Conservation (phyloP, 2,329 filamentous ascomycete genomes). For the Ascochyta lentis region DNA sequence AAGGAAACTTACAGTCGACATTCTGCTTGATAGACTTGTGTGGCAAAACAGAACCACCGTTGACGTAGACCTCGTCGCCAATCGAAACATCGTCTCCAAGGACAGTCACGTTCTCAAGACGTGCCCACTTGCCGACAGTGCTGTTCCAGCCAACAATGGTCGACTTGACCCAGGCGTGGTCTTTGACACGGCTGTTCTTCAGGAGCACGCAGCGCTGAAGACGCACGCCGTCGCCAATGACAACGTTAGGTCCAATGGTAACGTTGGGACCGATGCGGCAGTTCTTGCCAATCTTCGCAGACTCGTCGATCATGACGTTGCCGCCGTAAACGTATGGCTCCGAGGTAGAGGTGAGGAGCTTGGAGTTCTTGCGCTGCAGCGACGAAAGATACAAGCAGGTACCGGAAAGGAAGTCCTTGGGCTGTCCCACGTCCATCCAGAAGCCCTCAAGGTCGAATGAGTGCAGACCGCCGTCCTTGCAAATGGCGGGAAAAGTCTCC, state of each 20-base stretch:
- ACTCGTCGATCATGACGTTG: conserved; percentile 93
- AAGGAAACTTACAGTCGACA: conserved; percentile 69
- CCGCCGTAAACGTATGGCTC: conserved; percentile 88
- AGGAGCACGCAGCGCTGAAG: conserved; percentile 92
- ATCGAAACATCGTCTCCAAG: conserved; percentile 97
- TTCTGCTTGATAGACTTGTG: conserved; percentile 99
- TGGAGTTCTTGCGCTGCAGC: conserved; percentile 86
- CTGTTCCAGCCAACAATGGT: conserved; percentile 99
- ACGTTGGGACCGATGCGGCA: conserved; percentile 98
- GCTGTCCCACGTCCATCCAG: conserved; percentile 99
- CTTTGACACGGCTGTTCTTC: conserved; percentile 91
- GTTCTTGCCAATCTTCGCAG: conserved; percentile 96
- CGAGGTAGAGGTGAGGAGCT: conserved; percentile 75
- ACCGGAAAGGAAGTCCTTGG: conserved; percentile 96
- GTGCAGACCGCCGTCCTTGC: conserved; percentile 87
- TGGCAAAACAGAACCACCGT: conserved; percentile 91
- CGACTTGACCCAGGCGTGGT: conserved; percentile 98
- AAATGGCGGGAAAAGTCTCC: conserved; percentile 96
- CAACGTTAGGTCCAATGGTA: conserved; percentile 89
- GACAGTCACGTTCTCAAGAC: conserved; percentile 97
- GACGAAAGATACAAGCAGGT: conserved; percentile 96
- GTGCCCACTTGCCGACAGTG: conserved; percentile 92
- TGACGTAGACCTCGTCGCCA: conserved; percentile 98
- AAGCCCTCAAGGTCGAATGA: conserved; percentile 96
- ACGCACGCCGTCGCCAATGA: conserved; percentile 91